Evolutionary conservation across 805 yeast species (phyloP).

Genomic region (Candida lessepsii): DNA sequence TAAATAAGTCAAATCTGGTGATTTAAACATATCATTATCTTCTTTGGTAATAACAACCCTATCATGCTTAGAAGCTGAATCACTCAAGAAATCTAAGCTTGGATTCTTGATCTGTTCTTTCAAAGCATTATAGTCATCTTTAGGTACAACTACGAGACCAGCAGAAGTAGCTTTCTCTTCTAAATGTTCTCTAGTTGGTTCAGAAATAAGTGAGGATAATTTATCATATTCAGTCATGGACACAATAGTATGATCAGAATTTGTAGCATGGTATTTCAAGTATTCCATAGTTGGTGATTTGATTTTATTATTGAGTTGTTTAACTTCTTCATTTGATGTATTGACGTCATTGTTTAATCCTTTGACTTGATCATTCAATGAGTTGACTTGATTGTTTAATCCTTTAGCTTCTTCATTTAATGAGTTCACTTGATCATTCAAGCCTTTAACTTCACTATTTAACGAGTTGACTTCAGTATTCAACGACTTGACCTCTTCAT

Average conservation of each 20-base stretch:
- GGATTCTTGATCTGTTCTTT: constrained; percentile 24
- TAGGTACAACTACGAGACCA: constrained; percentile 17
- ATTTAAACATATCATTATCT: too few species aligned
- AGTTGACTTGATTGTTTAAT: too few species aligned
- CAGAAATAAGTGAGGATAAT: constrained; percentile 16
- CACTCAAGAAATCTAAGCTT: constrained; percentile 21
- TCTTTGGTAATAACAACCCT: background rate
- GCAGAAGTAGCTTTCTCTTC: constrained; percentile 18
- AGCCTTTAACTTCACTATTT: too few species aligned
- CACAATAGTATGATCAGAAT: constrained; percentile 12
- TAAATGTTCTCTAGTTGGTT: constrained; percentile 33
- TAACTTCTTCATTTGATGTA: too few species aligned
- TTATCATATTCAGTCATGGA: constrained; percentile 19
- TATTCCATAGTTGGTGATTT: constrained; percentile 12
- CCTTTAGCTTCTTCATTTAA: too few species aligned
- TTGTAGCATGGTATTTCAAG: constrained; percentile 15
- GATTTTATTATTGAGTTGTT: too few species aligned
- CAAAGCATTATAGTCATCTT: constrained; percentile 15
- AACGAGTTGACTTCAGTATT: too few species aligned
- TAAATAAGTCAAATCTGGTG: constrained; percentile 1
- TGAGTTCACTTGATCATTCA: too few species aligned
- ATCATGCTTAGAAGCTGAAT: constrained; percentile 11
- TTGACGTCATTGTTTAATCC: too few species aligned
- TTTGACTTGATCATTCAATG: too few species aligned
- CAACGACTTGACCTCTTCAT: constrained; percentile 11